Conservation (phyloP, 2,329 filamentous ascomycete genomes). For the Calonectria leucothoes region DNA sequence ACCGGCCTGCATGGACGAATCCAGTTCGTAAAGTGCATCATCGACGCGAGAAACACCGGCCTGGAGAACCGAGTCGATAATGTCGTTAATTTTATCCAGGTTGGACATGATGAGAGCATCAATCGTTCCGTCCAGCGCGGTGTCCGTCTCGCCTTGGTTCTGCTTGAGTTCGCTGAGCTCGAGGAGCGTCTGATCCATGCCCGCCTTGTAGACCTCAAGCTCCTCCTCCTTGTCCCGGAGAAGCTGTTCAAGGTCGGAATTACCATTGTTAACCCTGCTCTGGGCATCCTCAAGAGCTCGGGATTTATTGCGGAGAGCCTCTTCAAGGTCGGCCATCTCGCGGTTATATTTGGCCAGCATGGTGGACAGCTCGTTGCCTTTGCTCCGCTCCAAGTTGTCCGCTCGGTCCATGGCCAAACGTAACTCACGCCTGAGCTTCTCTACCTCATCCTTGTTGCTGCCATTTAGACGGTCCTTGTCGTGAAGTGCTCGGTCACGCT, state of each 20-base stretch:
- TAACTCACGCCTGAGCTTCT: conserved; percentile 94
- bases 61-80: conserved; percentile 96
- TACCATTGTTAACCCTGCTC: conserved; percentile 80
- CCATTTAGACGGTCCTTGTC: conserved; percentile 91
- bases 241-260: conserved; percentile 85
- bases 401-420: conserved; percentile 91
- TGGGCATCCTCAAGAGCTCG: conserved; percentile 87
- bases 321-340: conserved; percentile 96
- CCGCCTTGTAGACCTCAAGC: conserved; percentile 96
- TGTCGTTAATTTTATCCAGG: conserved; percentile 93
- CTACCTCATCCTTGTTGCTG: conserved; percentile 90
- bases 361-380: conserved; percentile 93
- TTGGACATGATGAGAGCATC: conserved; percentile 89
- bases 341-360: conserved; percentile 97
- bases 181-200: conserved; percentile 95
- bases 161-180: conserved; percentile 90
- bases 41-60: conserved; percentile 94
- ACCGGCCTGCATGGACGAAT: conserved; percentile 97
- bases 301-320: conserved; percentile 89
- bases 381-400: conserved; percentile 91
- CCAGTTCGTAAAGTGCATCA: conserved; percentile 95
- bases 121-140: conserved; percentile 88
- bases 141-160: conserved; percentile 80
- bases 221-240: conserved; percentile 97
- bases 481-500: conserved; percentile 91